Percentiles rank a stretch among this genome's conserved stretches.
Evolutionary conservation across 2,329 filamentous ascomycete genomes (phyloP).

Genomic region (Microdochium trichocladiopsis): DNA sequence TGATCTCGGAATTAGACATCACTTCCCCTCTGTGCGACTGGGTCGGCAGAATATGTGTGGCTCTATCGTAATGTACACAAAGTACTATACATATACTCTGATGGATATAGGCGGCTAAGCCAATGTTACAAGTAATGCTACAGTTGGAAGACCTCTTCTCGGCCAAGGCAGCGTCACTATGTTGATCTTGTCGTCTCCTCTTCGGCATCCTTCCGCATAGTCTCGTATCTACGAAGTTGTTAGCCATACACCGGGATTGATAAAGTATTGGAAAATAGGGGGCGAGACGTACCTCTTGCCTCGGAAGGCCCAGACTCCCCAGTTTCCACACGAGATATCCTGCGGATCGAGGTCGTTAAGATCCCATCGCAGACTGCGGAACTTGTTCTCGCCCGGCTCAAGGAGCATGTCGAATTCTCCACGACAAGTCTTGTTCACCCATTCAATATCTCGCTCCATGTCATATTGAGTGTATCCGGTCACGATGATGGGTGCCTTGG

Average conservation of each 20-base stretch:
- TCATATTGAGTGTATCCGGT: constrained; percentile 96
- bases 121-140: too few species aligned
- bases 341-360: constrained; percentile 92
- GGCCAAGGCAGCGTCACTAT: too few species aligned
- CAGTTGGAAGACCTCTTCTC: too few species aligned
- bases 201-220: constrained; percentile 43
- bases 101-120: too few species aligned
- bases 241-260: constrained; percentile 15
- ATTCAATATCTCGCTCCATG: constrained; percentile 86
- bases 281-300: constrained; percentile 72
- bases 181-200: constrained; percentile 3
- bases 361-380: constrained; percentile 94
- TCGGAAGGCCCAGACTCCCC: constrained; percentile 94
- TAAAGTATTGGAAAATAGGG: neutral
- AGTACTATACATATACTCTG: too few species aligned
- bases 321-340: constrained; percentile 92
- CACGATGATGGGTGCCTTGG: constrained; percentile 88
- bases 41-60: too few species aligned
- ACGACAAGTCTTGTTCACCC: constrained; percentile 76
- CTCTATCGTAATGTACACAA: too few species aligned
- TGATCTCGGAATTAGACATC: too few species aligned
- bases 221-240: constrained; percentile 49
- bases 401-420: constrained; percentile 91
- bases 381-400: constrained; percentile 87
- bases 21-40: too few species aligned